Base-by-base conservation (phyloP, 192 early-diverging fungal species). In the Neocallimastix lanati region DNA sequence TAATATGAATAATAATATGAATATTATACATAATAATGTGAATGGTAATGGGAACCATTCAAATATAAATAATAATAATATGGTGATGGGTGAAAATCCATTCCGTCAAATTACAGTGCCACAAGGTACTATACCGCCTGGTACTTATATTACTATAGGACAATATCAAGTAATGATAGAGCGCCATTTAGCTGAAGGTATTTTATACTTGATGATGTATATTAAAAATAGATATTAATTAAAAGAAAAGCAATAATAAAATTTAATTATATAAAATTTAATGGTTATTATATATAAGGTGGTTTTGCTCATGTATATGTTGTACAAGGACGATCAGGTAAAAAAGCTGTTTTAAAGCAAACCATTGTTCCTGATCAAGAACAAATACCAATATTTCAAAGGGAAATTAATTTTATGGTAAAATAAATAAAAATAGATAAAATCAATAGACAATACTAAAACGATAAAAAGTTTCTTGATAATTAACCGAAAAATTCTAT, bases 291-390 rank as follows among this genome's bases (percentile, higher is more conserved):
- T 18, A 14, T 79, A 50, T 2, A 78, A 92, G 94, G 96, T 76
- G 95, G 94, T 12, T 94, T 95, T 81, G 95, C 96, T 13, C 93
- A 97, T 85, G 92, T 98, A 28, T 98, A 98, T 81, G 81, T 94
- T 67, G 95, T 93, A 1, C 83, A 84, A 11, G 83, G 91, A 9
- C 82, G 85, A 67, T 84, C 84, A 13, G 86, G 87, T 18, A 81
- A 86, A 27, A 83, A 82, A 27, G 91, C 92, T 28, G 95, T 96
- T 0, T 85, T 98, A 82, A 98, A 98, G 78, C 86, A 94, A 78
- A 90, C 92, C 27, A 89, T 91, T 16, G 90, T 89, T 30, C 88
- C 91, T 28, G 94, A 95, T 78, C 84, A 88, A 76, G 89, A 90
- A 35, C 80, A 88, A 4, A 81, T 95, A 25, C 84, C 82, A 6